Conservation (phyloP, 257 asterid genomes). For the Nicotiana undulata region DNA sequence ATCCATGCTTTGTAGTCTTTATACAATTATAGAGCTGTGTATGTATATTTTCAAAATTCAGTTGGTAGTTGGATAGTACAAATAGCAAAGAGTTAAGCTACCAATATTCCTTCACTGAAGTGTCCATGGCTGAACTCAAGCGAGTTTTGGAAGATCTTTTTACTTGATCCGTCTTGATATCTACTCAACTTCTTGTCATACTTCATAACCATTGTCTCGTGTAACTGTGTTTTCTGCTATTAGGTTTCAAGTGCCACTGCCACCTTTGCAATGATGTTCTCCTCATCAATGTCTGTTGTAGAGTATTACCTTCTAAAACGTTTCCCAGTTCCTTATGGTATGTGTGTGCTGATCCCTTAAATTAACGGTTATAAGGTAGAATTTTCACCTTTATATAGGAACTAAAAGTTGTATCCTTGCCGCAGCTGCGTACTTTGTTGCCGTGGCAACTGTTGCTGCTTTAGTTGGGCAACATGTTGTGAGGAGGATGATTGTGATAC, state of each 20-base stretch:
- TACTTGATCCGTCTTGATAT: not conserved
- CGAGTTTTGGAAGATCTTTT: not conserved
- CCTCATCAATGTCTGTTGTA: conserved; percentile 96
- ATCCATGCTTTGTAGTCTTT: no score
- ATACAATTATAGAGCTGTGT: not conserved
- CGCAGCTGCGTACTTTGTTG: conserved; percentile 69
- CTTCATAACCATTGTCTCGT: not conserved
- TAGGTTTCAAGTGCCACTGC: conserved; percentile 99
- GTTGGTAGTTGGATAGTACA: not conserved
- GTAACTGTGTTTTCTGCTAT: not conserved
- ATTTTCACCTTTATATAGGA: not conserved
- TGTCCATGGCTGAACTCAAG: not conserved
- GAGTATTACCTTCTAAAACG: conserved; percentile 90
- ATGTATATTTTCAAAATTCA: not conserved
- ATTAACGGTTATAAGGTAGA: not conserved
- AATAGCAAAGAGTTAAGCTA: not conserved
- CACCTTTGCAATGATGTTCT: conserved; percentile 97
- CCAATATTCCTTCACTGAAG: not conserved
- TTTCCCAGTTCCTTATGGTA: conserved; percentile 93
- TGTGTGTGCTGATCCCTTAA: conserved; percentile 19
- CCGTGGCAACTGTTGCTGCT: conserved; percentile 78
- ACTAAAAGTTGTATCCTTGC: not conserved
- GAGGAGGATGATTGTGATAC: conserved; percentile 47
- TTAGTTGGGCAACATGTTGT: conserved; percentile 77
- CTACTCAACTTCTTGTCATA: not conserved